These are phyloP conservation scores for Tranzscheliella williamsii DNA, from an alignment of 1,284 basidiomycete species.

Conservation along the genomic window DNA sequence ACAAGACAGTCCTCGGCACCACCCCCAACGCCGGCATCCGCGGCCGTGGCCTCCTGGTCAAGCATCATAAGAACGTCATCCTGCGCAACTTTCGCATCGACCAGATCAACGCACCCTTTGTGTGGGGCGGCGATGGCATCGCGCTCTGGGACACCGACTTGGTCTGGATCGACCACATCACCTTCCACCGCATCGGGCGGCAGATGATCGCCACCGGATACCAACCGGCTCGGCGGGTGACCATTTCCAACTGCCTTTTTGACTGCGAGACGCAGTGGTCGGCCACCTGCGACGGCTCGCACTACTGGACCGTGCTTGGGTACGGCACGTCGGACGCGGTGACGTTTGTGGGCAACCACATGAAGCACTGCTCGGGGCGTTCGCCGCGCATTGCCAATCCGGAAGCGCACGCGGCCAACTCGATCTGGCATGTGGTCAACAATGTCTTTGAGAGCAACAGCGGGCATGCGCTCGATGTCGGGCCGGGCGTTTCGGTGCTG, in stretches of 20 bases:
- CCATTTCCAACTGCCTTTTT: conserved; percentile 30
- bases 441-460: conserved; percentile 12
- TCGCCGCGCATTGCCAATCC: conserved; percentile 25
- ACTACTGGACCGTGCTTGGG: conserved; percentile 36
- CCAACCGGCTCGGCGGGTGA: conserved; percentile 5
- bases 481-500: conserved; percentile 9
- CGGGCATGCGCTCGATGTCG: conserved; percentile 29
- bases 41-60: conserved; percentile 38
- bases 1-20: conserved; percentile 27
- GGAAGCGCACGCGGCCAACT: conserved; percentile 2
- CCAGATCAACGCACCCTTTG: conserved; percentile 16
- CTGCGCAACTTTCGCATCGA: conserved; percentile 60
- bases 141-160: conserved; percentile 29
- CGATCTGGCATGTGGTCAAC: conserved; percentile 32
- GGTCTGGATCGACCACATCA: conserved; percentile 50
- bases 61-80: conserved; percentile 55
- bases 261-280: conserved; percentile 32
- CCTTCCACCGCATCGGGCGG: conserved; percentile 32
- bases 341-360: conserved; percentile 21
- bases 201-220: conserved; percentile 37
- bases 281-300: conserved; percentile 25
- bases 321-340: conserved; percentile 29
- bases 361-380: conserved; percentile 34
- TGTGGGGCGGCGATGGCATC: conserved; percentile 53
- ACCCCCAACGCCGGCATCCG: conserved; percentile 56